Evolutionary conservation across 345 rosid genomes (phyloP), one percentile per base, ranked within the genome.

Genomic region (Pseudoturritis turrita): DNA sequence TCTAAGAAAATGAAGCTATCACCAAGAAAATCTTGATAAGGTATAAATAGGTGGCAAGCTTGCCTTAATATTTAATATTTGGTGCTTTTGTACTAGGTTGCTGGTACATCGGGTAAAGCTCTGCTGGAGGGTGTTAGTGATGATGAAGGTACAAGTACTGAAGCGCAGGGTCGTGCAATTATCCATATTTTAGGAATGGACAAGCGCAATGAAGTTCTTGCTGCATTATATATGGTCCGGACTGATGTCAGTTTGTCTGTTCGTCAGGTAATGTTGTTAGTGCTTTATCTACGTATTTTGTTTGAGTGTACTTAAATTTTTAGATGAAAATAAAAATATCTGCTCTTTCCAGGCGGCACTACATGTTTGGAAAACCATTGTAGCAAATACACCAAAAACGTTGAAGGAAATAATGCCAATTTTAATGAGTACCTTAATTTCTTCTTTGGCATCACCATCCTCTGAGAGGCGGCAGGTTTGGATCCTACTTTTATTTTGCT

Each of bases 81-180:
- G 43, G 60, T 15, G 49, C 33, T 67, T 50, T 65, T 26, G 22
- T 73, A 28, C 54, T 76, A 95, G 99, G 97, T 95, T 85, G 99
- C 97, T 82, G 99, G 99, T 68, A 91, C 99, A 70, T 89, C 99
- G 35, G 99, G 99, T 33, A 95, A 95, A 82, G 90, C 98, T 68
- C 82, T 95, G 69, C 97, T 95, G 43, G 98, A 95, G 80, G 99
- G 99, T 63, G 99, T 97, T 23, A 95, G 99, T 82, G 99, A 95
- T 79, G 99, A 91, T 78, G 99, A 95, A 81, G 99, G 98, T 78
- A 82, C 99, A 61, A 91, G 99, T 73, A 95, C 99, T 52, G 99
- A 95, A 84, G 98, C 99, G 1, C 99, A 95, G 45, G 99, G 99
- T 11, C 96, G 99, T 26, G 96, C 99, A 53, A 95, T 95, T 78